Base-by-base conservation (phyloP, 2,329 filamentous ascomycete genomes). In the Fusarium beomiforme region DNA sequence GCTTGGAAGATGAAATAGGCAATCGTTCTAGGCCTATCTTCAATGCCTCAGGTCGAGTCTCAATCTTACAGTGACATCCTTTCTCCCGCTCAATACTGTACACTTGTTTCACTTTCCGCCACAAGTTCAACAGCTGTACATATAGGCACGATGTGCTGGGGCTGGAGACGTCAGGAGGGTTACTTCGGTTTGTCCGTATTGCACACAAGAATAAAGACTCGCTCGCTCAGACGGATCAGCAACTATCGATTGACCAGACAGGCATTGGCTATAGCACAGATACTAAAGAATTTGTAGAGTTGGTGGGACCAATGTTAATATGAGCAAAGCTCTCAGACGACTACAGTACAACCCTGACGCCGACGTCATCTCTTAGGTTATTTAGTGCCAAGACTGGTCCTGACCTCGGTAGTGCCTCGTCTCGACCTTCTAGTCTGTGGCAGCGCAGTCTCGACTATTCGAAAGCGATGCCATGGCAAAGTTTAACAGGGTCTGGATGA, bases 371-470 rank as follows among this genome's bases (percentile, higher is more conserved):
- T 59, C 59, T 59, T 44, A 59, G 59, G 47, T 55, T 47, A 50
- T 44, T 29, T 37, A 49, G 36, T 42, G 50, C 34, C 62, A 47
- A 53, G 58, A 59, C 58, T 64, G 58, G 68, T 37, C 68, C 51
- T 69, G 68, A 29, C 54, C 53, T 71, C 21, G 41, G 50, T 71
- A 69, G 69, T 69, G 64, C 26, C 56, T 50, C 59, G 69, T 56
- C 69, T 63, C 51, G 69, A 67, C 64, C 69, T 56, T 70, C 53
- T 72, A 70, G 69, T 64, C 33, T 42, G 29, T 16, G 9, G 37
- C 33, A 65, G 39, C 39, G 41, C 64, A 70, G 67, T 70, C 68
- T 62, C 58, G 56, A 67, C 67, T 70, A 57, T 70, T 69, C 67
- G 26, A 70, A 61, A 43, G 51, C 23, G 23, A 42, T 62, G 57